Evolutionary conservation across 1,284 basidiomycete species (phyloP), one percentile per base, ranked within the genome.

Genomic region (Puccinia hordei): DNA sequence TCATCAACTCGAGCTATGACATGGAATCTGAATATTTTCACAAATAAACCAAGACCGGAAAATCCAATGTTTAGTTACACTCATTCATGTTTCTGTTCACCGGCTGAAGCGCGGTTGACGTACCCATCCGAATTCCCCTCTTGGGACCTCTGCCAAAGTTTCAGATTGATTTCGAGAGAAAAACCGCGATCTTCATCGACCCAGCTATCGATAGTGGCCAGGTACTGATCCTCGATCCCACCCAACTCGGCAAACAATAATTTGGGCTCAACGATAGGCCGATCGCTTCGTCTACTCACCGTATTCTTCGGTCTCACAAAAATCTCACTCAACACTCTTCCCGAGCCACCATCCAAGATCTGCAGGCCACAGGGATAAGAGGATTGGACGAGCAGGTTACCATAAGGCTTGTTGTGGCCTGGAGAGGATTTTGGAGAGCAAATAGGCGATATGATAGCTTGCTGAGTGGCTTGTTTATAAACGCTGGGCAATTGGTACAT

Each of bases 361-460:
- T 99, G 97, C 61, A 99, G 87, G 17, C 94, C 94, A 6, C 95
- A 96, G 0, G 95, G 92, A 85, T 99, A 95, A 0, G 95, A 96
- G 0, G 96, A 94, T 0, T 94, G 92, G 22, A 99, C 89, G 80
- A 98, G 89, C 76, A 97, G 86, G 0, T 92, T 90, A n/a, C 90
- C 90, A 10, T 92, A 81, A 17, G 81, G 73, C 65, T 59, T 82
- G 90, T 13, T 87, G 86, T 5, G 88, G 3, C 35, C 41, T 30
- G 61, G 53, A 59, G 51, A 57, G 30, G 53, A 73, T 86, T 84
- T 96, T 93, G 71, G 92, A 91, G 59, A 96, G 88, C 8, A 92
- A 92, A 88, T 85, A 24, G 87, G 83, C 55, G 69, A 30, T 44
- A 73, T 57, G 4, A 73, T 38, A 15, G 73, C 38, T 10, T 35